Conservation (phyloP, 768 basidiomycete genomes). For the Suillus luteus region DNA sequence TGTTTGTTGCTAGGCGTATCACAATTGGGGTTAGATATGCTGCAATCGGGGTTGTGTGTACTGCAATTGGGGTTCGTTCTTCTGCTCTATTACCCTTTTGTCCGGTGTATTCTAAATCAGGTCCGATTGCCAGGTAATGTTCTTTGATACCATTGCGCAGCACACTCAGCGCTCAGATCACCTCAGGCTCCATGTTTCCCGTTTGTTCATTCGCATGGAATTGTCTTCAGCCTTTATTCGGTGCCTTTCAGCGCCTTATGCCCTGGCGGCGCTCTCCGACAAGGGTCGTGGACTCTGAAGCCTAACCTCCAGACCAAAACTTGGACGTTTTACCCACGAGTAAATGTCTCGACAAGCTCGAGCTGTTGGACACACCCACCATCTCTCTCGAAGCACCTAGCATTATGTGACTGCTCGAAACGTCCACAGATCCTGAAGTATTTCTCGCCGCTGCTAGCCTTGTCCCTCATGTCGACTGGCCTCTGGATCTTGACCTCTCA, state of each 20-base stretch:
- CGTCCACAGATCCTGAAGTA: slow-evolving; percentile 15
- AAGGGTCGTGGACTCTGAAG: neutral
- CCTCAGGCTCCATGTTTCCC: neutral
- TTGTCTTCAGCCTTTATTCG: no score
- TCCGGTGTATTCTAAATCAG: no score
- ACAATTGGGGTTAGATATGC: no score
- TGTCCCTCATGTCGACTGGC: neutral
- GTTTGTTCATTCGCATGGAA: neutral
- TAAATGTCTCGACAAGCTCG: neutral
- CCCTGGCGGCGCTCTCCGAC: no score
- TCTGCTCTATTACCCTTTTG: no score
- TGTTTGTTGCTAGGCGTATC: no score
- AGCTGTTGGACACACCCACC: neutral
- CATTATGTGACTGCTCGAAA: no score
- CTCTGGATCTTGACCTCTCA: neutral
- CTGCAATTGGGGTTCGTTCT: no score
- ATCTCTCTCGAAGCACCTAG: no score
- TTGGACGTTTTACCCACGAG: neutral
- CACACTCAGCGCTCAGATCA: neutral
- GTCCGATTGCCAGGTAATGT: neutral
- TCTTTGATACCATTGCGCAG: neutral
- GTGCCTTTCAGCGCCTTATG: no score
- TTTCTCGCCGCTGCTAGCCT: neutral
- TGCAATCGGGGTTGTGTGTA: no score
- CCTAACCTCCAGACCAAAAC: neutral